phyloP scores from a whole-genome alignment of 768 basidiomycete genomes.

The Amanita polypyramis region DNA sequence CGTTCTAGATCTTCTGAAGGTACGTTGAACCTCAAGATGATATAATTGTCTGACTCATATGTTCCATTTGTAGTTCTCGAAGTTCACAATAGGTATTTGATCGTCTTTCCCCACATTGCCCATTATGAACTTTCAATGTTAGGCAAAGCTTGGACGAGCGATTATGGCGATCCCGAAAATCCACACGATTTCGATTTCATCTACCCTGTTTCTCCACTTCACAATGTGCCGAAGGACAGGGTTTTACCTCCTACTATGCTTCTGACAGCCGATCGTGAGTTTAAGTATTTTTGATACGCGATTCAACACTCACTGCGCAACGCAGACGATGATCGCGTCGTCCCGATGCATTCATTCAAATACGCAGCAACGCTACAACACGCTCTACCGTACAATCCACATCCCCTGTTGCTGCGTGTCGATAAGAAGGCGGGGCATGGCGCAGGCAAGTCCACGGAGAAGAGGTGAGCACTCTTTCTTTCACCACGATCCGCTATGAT shows the following conservation, averaged over 20 bases:
- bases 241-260: constrained; percentile 61
- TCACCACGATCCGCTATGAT: neutral
- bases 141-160: constrained; percentile 71
- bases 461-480: constrained; percentile 32
- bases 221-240: constrained; percentile 58
- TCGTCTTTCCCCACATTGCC: neutral
- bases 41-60: constrained; percentile 1
- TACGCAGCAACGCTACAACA: constrained; percentile 71
- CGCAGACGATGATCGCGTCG: constrained; percentile 78
- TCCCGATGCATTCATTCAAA: constrained; percentile 81
- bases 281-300: constrained; percentile 2
- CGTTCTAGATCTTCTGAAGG: constrained; percentile 71
- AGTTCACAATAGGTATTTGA: constrained; percentile 60
- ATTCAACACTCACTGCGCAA: neutral
- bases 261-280: constrained; percentile 76
- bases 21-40: constrained; percentile 16
- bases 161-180: constrained; percentile 69
- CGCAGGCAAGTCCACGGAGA: constrained; percentile 66
- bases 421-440: constrained; percentile 79
- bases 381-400: constrained; percentile 46
- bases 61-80: constrained; percentile 40
- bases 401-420: constrained; percentile 68
- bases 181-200: constrained; percentile 81
- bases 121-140: constrained; percentile 4
- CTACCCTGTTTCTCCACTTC: constrained; percentile 67